Conservation (phyloP, 208 protist species). For the Naegleria gruberi region DNA sequence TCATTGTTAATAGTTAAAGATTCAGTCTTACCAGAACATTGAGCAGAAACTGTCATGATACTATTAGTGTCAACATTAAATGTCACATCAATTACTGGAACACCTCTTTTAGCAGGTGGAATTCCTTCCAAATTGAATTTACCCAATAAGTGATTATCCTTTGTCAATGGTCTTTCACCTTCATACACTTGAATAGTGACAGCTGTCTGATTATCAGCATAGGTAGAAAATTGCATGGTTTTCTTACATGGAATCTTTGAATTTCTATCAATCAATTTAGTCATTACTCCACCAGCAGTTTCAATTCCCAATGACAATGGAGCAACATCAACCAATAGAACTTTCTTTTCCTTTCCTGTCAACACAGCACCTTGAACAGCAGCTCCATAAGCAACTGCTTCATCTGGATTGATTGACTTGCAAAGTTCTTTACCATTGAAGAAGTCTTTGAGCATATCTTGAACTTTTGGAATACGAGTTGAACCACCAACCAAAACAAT, state of each 20-base stretch:
- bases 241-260: slow-evolving; percentile 67
- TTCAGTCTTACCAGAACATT: slow-evolving; percentile 48
- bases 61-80: slow-evolving; percentile 77
- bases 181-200: slow-evolving; percentile 87
- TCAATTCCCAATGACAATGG: slow-evolving; percentile 69
- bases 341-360: slow-evolving; percentile 24
- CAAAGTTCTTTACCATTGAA: slow-evolving; percentile 42
- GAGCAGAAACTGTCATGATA: slow-evolving; percentile 74
- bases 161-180: slow-evolving; percentile 85
- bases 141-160: slow-evolving; percentile 84
- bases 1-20: slow-evolving; percentile 73
- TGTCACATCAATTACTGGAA: slow-evolving; percentile 73
- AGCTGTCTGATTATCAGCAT: slow-evolving; percentile 65
- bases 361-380: slow-evolving; percentile 72
- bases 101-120: slow-evolving; percentile 68
- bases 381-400: slow-evolving; percentile 47
- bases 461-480: slow-evolving; percentile 81
- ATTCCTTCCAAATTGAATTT: slow-evolving; percentile 84
- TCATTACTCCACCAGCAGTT: slow-evolving; percentile 84
- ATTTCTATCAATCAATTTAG: slow-evolving; percentile 72
- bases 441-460: slow-evolving; percentile 57
- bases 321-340: slow-evolving; percentile 59
- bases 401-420: slow-evolving; percentile 51
- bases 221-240: slow-evolving; percentile 69
- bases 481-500: slow-evolving; percentile 57